Percentiles rank a stretch among this genome's conserved stretches.
Evolutionary conservation across 2,329 filamentous ascomycete species (phyloP).

Genomic region (Pyrenochaeta sp.): DNA sequence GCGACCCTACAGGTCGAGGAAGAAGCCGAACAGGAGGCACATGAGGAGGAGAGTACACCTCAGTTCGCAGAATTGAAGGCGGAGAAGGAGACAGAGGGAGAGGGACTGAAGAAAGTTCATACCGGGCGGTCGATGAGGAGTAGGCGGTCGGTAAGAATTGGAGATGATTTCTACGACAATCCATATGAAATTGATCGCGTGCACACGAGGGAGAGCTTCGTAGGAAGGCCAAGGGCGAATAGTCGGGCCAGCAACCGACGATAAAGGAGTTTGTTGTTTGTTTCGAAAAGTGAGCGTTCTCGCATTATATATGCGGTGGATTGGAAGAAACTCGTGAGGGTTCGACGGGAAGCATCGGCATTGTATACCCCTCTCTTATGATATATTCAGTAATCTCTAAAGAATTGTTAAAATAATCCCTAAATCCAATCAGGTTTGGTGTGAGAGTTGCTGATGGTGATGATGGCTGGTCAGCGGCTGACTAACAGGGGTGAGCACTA

Average conservation of each 20-base stretch:
- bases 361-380: slow-evolving; percentile 31
- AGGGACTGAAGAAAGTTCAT: slow-evolving; percentile 37
- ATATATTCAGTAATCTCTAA: slow-evolving; percentile 11
- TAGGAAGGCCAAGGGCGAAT: slow-evolving; percentile 26
- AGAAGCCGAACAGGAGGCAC: slow-evolving; percentile 42
- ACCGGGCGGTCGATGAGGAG: slow-evolving; percentile 41
- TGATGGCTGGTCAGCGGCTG: neutral
- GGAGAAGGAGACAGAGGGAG: slow-evolving; percentile 38
- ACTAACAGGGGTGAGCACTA: slow-evolving; percentile 1
- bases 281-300: slow-evolving; percentile 16
- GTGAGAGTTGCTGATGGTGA: neutral
- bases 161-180: slow-evolving; percentile 51
- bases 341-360: slow-evolving; percentile 18
- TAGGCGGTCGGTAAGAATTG: slow-evolving; percentile 32
- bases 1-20: slow-evolving; percentile 28
- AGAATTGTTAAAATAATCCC: neutral
- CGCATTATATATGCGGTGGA: slow-evolving; percentile 11
- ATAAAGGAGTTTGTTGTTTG: slow-evolving; percentile 10
- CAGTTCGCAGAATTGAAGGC: slow-evolving; percentile 53
- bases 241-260: slow-evolving; percentile 26
- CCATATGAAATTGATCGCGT: slow-evolving; percentile 60
- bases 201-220: slow-evolving; percentile 58
- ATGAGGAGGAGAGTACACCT: slow-evolving; percentile 34
- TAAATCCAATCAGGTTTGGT: neutral
- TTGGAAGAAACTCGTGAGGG: neutral